These are phyloP conservation scores for Discostella stelligeroides DNA, from an alignment of 108 stramenopile genomes.

Conservation along the genomic window DNA sequence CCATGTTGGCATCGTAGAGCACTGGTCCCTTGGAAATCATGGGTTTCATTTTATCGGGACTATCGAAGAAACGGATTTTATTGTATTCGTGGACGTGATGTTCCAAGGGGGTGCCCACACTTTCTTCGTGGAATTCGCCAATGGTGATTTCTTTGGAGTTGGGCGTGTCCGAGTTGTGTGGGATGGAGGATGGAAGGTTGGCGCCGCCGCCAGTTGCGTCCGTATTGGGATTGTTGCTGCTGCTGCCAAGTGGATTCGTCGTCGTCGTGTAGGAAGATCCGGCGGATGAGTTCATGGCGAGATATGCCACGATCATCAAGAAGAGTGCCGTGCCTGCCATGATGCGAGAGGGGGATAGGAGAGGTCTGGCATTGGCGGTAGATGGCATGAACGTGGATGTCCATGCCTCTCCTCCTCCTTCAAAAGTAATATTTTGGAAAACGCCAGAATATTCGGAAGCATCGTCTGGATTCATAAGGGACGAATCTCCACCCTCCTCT, in stretches of 20 bases:
- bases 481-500: slow-evolving; percentile 11
- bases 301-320: background rate
- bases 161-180: background rate
- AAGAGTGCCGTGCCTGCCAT: background rate
- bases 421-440: background rate
- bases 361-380: background rate
- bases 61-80: slow-evolving; percentile 32
- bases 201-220: background rate
- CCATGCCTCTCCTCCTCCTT: background rate
- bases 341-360: background rate
- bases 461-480: slow-evolving; percentile 1
- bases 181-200: background rate
- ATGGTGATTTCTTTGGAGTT: slow-evolving; percentile 20
- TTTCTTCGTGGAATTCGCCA: slow-evolving; percentile 41
- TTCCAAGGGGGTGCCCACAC: slow-evolving; percentile 21
- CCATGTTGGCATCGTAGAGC: slow-evolving; percentile 11
- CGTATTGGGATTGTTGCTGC: no score
- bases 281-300: background rate
- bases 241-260: background rate
- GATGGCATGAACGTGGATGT: no score
- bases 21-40: slow-evolving; percentile 39
- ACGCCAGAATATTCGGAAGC: slow-evolving; percentile 5
- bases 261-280: background rate
- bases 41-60: slow-evolving; percentile 31
- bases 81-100: slow-evolving; percentile 31